Conservation (phyloP, 1,284 basidiomycete species). For the Malassezia slooffiae region DNA sequence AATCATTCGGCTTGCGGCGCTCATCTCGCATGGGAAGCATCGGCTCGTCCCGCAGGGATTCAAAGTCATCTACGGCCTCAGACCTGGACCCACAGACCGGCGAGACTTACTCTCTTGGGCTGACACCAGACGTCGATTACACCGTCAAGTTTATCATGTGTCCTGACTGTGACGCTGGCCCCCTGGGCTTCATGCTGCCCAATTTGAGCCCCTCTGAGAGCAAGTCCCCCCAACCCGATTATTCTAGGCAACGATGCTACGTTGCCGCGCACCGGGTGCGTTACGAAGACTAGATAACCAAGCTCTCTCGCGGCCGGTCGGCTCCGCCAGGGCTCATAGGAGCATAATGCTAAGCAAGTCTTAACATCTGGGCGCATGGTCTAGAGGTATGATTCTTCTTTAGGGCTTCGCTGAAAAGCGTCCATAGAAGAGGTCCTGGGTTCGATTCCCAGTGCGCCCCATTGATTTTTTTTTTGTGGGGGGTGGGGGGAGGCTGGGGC, state of each 20-base stretch:
- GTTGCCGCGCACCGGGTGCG: constrained; percentile 33
- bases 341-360: no score
- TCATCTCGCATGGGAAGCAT: no score
- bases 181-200: constrained; percentile 37
- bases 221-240: no score
- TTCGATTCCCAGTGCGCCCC: constrained; percentile 24
- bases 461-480: not conserved
- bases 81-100: not conserved
- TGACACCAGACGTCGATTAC: constrained; percentile 24
- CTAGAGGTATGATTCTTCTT: constrained; percentile 25
- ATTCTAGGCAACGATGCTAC: constrained; percentile 22
- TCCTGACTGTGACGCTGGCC: constrained; percentile 44
- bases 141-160: constrained; percentile 42
- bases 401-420: constrained; percentile 8
- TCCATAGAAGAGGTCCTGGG: constrained; percentile 23
- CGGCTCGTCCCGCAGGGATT: no score
- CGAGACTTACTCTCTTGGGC: constrained; percentile 4
- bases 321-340: no score
- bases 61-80: no score
- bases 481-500: no score
- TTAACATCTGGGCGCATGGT: constrained; percentile 17
- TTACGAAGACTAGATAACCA: constrained; percentile 25
- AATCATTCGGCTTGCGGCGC: no score
- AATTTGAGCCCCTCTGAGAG: constrained; percentile 9
- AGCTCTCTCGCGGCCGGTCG: no score